Evolutionary conservation across 2,329 filamentous ascomycete species (phyloP).

Genomic region (Colletotrichum sp.): DNA sequence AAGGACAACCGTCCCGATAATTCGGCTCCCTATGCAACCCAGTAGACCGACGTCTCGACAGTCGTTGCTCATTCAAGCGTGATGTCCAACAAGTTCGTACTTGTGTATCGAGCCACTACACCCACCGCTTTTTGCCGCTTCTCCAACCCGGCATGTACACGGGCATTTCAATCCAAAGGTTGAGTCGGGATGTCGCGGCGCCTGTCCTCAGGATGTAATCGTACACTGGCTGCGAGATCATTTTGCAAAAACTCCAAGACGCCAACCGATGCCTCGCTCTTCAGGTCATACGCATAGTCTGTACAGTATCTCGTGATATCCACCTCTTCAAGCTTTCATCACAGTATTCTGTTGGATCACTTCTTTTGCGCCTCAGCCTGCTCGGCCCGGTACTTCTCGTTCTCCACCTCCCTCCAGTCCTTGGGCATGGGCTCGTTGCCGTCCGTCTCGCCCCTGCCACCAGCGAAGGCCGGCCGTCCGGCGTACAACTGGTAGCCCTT

Average conservation of each 20-base stretch:
- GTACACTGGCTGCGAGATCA: neutral
- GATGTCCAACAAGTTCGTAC: neutral
- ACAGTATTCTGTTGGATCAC: neutral
- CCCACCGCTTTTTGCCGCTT: neutral
- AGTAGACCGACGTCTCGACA: neutral
- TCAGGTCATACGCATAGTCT: constrained; percentile 17
- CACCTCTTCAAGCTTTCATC: neutral
- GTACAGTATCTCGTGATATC: constrained; percentile 1
- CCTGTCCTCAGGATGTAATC: neutral
- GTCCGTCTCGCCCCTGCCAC: constrained; percentile 67
- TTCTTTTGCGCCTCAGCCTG: constrained; percentile 30
- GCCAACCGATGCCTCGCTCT: constrained; percentile 17
- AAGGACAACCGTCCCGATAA: neutral
- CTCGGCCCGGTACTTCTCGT: constrained; percentile 60
- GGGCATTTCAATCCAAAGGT: neutral
- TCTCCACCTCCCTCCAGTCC: constrained; percentile 71
- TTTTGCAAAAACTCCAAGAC: constrained; percentile 13
- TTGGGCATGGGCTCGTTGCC: constrained; percentile 67
- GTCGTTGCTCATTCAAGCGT: neutral
- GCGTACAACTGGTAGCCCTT: constrained; percentile 78
- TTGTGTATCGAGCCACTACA: neutral
- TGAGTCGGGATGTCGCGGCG: neutral
- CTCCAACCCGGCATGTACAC: neutral
- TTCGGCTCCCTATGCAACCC: neutral
- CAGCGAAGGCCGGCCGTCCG: constrained; percentile 72